Evolutionary conservation across 257 asterid species (phyloP).

Genomic region (Solanum pinnatisectum): DNA sequence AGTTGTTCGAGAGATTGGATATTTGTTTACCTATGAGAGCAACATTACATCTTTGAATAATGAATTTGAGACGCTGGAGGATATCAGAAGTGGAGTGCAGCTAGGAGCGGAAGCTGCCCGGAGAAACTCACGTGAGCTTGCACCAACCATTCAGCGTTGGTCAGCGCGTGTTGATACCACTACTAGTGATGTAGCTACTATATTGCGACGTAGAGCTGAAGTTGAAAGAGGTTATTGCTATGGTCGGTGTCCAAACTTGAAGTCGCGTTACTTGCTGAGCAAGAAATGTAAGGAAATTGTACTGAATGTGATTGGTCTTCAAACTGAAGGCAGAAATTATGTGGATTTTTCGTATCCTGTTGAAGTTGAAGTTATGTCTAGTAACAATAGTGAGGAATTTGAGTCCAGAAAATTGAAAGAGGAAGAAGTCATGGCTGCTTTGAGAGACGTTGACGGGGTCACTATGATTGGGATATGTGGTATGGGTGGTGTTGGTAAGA

Average conservation of each 20-base stretch:
- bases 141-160: not conserved
- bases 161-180: not conserved
- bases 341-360: not conserved
- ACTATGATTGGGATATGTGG: not conserved
- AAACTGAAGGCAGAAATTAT: not conserved
- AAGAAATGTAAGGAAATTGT: not conserved
- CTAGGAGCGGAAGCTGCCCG: not conserved
- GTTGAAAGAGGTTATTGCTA: not conserved
- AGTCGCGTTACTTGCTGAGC: not conserved
- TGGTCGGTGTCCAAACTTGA: not conserved
- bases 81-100: not conserved
- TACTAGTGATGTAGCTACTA: not conserved
- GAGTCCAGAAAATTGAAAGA: not conserved
- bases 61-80: not conserved
- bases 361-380: not conserved
- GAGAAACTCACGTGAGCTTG: not conserved
- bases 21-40: no score
- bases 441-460: not conserved
- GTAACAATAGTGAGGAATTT: not conserved
- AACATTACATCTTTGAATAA: not conserved
- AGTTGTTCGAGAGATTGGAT: no score
- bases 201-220: not conserved
- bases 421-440: not conserved
- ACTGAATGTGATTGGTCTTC: not conserved
- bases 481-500: not conserved